These are phyloP conservation scores for Penicillium simplicissimum DNA, from an alignment of 495 filamentous ascomycete species.

Conservation along the genomic window DNA sequence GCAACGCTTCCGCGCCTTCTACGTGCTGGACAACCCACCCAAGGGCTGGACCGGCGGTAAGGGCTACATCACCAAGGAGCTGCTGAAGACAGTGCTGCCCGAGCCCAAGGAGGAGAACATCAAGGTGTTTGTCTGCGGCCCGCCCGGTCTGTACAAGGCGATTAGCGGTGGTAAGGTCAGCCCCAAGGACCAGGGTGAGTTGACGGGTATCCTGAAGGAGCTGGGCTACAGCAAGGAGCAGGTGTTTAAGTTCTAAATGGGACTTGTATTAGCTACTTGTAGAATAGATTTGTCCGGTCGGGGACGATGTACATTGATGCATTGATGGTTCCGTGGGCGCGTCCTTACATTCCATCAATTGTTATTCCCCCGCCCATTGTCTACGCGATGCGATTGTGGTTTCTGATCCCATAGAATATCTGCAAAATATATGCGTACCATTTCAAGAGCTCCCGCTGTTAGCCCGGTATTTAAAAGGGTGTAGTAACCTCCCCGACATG, in stretches of 20 bases:
- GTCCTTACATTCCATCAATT: background rate
- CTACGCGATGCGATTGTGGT: background rate
- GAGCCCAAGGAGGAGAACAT: slow-evolving; percentile 87
- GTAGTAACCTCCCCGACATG: too few relatives aligned
- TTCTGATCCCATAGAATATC: slow-evolving; percentile 9
- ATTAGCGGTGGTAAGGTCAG: slow-evolving; percentile 86
- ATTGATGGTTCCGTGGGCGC: slow-evolving; percentile 12
- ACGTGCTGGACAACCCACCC: slow-evolving; percentile 84
- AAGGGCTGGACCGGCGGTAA: slow-evolving; percentile 72
- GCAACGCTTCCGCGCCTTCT: slow-evolving; percentile 89
- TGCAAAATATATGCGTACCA: slow-evolving; percentile 8
- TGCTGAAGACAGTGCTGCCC: slow-evolving; percentile 88
- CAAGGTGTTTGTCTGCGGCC: slow-evolving; percentile 91
- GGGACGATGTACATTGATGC: slow-evolving; percentile 22
- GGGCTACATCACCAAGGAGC: slow-evolving; percentile 82
- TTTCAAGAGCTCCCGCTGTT: too few relatives aligned
- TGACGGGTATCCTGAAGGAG: slow-evolving; percentile 80
- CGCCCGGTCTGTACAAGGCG: slow-evolving; percentile 90
- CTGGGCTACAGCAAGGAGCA: slow-evolving; percentile 90
- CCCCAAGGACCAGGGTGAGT: slow-evolving; percentile 89
- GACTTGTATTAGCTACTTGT: background rate
- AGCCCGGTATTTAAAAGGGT: too few relatives aligned
- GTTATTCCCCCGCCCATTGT: background rate
- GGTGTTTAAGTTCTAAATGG: slow-evolving; percentile 91
- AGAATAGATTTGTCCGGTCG: slow-evolving; percentile 20